These are phyloP conservation scores for Suillus lakei DNA, from an alignment of 768 basidiomycete species.

Conservation along the genomic window DNA sequence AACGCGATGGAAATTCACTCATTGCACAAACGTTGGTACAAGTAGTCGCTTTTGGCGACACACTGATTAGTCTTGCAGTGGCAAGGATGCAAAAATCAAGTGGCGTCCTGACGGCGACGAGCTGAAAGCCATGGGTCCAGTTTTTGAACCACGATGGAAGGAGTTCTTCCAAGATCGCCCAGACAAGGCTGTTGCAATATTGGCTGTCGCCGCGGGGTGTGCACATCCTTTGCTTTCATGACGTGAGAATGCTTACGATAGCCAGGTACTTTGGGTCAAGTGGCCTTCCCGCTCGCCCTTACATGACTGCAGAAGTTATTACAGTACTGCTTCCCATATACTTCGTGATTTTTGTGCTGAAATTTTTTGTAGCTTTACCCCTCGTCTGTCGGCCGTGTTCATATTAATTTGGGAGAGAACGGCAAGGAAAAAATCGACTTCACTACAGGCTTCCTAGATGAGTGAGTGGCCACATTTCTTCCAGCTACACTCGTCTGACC, in stretches of 20 bases:
- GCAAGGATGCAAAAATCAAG: conserved; percentile 24
- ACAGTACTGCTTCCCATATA: conserved; percentile 27
- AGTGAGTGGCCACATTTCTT: no score
- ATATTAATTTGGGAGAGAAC: conserved; percentile 48
- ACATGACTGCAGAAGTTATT: conserved; percentile 30
- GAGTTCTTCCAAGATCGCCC: conserved; percentile 17
- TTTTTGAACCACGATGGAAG: conserved; percentile 26
- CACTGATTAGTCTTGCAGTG: conserved; percentile 12
- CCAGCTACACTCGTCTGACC: no score
- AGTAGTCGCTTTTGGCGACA: no score
- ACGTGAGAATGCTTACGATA: not conserved
- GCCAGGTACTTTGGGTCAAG: not conserved
- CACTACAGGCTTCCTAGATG: conserved; percentile 49
- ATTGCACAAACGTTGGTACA: conserved; percentile 56
- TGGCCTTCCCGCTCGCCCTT: conserved; percentile 15
- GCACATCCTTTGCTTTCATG: not conserved
- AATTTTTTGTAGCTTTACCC: conserved; percentile 42
- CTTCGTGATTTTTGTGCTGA: not conserved
- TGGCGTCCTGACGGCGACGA: conserved; percentile 27
- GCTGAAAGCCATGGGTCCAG: conserved; percentile 22
- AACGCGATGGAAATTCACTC: conserved; percentile 44
- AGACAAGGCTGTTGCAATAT: conserved; percentile 26
- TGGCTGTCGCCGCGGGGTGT: conserved; percentile 13
- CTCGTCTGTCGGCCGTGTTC: conserved; percentile 49
- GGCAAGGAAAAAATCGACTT: conserved; percentile 46